Percentiles rank a stretch among this genome's conserved stretches.
Evolutionary conservation across 2,329 filamentous ascomycete species (phyloP).

Genomic region (Biscogniauxia marginata): DNA sequence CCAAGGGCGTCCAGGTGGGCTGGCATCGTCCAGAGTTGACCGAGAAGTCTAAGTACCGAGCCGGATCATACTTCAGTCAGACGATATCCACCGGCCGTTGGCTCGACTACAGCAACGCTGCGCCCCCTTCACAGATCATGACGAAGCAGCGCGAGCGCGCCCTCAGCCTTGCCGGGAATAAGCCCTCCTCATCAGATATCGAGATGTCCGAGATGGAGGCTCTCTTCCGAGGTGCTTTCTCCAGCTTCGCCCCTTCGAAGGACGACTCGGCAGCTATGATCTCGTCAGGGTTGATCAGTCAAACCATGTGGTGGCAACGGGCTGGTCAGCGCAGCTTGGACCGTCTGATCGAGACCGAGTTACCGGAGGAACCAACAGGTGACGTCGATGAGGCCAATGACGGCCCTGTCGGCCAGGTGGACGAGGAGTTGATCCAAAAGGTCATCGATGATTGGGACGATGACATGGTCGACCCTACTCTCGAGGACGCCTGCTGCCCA

Average conservation of each 20-base stretch:
- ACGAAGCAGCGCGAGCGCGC: conserved; percentile 71
- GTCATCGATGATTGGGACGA: conserved; percentile 60
- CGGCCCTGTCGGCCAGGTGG: conserved; percentile 39
- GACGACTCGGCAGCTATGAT: conserved; percentile 72
- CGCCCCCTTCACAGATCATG: conserved; percentile 52
- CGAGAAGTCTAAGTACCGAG: conserved; percentile 54
- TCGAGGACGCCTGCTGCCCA: conserved; percentile 51
- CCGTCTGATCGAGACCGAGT: conserved; percentile 57
- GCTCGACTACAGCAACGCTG: conserved; percentile 67
- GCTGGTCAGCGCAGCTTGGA: conserved; percentile 65
- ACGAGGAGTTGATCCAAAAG: conserved; percentile 52
- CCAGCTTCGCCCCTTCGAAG: conserved; percentile 73
- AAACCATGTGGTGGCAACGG: conserved; percentile 72
- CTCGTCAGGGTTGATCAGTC: conserved; percentile 64
- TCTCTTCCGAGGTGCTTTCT: conserved; percentile 74
- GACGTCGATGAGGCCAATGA: conserved; percentile 32
- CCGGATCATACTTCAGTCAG: conserved; percentile 64
- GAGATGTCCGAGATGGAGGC: conserved; percentile 69
- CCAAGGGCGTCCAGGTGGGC: conserved; percentile 58
- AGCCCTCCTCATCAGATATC: conserved; percentile 54
- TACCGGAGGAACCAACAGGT: conserved; percentile 35
- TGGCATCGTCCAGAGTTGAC: conserved; percentile 55
- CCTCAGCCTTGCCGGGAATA: conserved; percentile 62
- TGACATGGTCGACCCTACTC: conserved; percentile 54
- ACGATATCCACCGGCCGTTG: conserved; percentile 66